Percentiles rank a stretch among this genome's conserved stretches.
phyloP scores from a whole-genome alignment of 2,329 filamentous ascomycete species.

The Cladosporium sphaerospermum region DNA sequence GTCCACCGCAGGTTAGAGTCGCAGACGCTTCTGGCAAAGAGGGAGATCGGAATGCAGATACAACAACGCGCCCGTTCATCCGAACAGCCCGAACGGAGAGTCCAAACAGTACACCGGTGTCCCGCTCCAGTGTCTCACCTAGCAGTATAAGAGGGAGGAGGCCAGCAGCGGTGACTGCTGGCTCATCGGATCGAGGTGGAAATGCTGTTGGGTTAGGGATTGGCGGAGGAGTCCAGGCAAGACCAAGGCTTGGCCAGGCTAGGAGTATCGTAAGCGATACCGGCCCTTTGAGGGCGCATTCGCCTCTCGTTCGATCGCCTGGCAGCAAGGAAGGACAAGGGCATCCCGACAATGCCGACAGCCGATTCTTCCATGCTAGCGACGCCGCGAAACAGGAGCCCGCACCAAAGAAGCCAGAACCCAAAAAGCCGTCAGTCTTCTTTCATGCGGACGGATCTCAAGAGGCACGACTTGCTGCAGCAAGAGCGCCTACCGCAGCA shows the following conservation, averaged over 20 bases:
- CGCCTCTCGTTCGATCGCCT: constrained; percentile 32
- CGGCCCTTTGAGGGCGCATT: constrained; percentile 19
- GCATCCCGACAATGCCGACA: constrained; percentile 28
- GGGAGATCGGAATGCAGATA: constrained; percentile 8
- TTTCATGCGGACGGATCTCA: constrained; percentile 48
- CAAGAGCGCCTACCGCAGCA: constrained; percentile 10
- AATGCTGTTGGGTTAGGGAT: constrained; percentile 16
- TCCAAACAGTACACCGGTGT: neutral
- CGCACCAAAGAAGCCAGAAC: constrained; percentile 29
- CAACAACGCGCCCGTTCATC: neutral
- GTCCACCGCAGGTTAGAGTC: constrained; percentile 3
- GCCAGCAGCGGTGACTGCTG: constrained; percentile 2
- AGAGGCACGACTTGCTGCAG: constrained; percentile 21
- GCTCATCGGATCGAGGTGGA: constrained; percentile 14
- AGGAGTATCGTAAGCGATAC: constrained; percentile 33
- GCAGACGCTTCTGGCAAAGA: constrained; percentile 3
- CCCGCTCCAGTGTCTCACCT: neutral
- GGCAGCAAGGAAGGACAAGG: constrained; percentile 23
- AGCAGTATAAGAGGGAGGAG: constrained; percentile 1
- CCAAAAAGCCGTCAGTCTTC: constrained; percentile 44
- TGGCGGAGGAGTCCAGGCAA: constrained; percentile 5
- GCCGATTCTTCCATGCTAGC: constrained; percentile 90
- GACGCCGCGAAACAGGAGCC: constrained; percentile 48
- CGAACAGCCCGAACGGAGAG: constrained; percentile 1
- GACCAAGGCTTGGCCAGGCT: constrained; percentile 20